Evolutionary conservation across 495 filamentous ascomycete species (phyloP).

Genomic region (Aspergillus olivimuriae): DNA sequence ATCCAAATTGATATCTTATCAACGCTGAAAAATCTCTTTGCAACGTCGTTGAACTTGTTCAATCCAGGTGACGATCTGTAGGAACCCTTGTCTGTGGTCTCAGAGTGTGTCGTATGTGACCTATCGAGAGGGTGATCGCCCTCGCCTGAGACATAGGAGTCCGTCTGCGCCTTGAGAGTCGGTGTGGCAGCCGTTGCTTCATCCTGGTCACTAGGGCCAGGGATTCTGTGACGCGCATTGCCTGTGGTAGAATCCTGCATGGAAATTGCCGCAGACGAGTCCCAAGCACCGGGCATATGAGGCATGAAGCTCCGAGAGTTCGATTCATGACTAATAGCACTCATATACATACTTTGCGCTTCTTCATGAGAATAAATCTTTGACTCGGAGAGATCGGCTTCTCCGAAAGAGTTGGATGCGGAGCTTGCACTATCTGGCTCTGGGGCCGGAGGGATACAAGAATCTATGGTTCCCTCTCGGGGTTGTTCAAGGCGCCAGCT

Average conservation of each 20-base stretch:
- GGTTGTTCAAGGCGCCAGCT: too few relatives aligned
- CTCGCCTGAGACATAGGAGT: conserved; percentile 12
- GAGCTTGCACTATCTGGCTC: conserved; percentile 20
- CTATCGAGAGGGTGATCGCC: conserved; percentile 7
- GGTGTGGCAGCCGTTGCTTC: conserved; percentile 22
- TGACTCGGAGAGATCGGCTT: conserved; percentile 59
- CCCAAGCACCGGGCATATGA: conserved; percentile 58
- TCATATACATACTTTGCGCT: conserved; percentile 95
- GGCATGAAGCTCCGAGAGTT: conserved; percentile 31
- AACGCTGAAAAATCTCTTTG: conserved; percentile 29
- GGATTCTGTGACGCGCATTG: too few relatives aligned
- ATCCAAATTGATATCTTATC: conserved; percentile 33
- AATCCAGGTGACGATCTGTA: conserved; percentile 12
- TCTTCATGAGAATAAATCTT: conserved; percentile 84
- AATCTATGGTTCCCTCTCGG: too few relatives aligned
- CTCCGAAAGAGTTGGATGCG: conserved; percentile 19
- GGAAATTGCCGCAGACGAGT: conserved; percentile 27
- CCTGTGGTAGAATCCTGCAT: too few relatives aligned
- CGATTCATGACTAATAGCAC: conserved; percentile 49
- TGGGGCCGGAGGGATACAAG: too few relatives aligned
- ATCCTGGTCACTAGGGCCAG: conserved; percentile 9
- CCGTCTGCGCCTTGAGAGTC: conserved; percentile 19
- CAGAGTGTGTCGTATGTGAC: conserved; percentile 8
- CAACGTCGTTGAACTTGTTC: conserved; percentile 21
- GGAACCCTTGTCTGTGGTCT: conserved; percentile 15